Evolutionary conservation across 768 basidiomycete species (phyloP).

Genomic region (Rhizopogon vinicolor): DNA sequence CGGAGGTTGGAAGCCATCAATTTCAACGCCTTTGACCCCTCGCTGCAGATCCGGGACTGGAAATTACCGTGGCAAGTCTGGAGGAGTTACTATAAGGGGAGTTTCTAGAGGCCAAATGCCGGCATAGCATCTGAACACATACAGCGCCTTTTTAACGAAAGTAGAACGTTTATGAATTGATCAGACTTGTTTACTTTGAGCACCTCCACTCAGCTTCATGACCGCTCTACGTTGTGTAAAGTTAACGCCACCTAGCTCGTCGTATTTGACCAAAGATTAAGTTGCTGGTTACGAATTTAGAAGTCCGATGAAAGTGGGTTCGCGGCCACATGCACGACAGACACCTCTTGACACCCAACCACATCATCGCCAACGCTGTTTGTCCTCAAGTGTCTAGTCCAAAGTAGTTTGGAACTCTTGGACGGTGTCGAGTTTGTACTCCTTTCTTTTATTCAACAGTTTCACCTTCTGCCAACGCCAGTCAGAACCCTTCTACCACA

Average conservation of each 20-base stretch:
- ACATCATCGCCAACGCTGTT: slow-evolving; percentile 29
- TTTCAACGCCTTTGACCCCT: slow-evolving; percentile 69
- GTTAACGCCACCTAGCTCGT: not conserved
- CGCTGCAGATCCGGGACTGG: slow-evolving; percentile 67
- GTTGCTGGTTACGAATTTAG: slow-evolving; percentile 25
- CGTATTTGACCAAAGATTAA: not conserved
- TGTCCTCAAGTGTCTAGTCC: not conserved
- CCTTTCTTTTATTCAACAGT: not conserved
- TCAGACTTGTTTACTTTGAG: not conserved
- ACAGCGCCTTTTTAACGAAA: slow-evolving; percentile 1
- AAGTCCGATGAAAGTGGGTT: slow-evolving; percentile 31
- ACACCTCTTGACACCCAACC: slow-evolving; percentile 27
- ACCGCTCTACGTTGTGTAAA: not conserved
- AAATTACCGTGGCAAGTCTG: slow-evolving; percentile 72
- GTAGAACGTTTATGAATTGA: slow-evolving; percentile 1
- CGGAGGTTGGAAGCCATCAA: slow-evolving; percentile 59
- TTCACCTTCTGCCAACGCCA: slow-evolving; percentile 4
- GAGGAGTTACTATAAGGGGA: slow-evolving; percentile 44
- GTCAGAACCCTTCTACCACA: slow-evolving; percentile 1
- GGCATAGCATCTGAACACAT: slow-evolving; percentile 17
- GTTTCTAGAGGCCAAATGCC: slow-evolving; percentile 26
- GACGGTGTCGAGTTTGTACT: not conserved
- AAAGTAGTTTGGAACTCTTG: not conserved
- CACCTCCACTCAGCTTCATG: not conserved
- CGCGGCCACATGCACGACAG: slow-evolving; percentile 18